A percentile compares a stretch with the other conserved stretches of the same genome.
Conservation (phyloP, 2,329 filamentous ascomycete species). For the Dothistroma pini region DNA sequence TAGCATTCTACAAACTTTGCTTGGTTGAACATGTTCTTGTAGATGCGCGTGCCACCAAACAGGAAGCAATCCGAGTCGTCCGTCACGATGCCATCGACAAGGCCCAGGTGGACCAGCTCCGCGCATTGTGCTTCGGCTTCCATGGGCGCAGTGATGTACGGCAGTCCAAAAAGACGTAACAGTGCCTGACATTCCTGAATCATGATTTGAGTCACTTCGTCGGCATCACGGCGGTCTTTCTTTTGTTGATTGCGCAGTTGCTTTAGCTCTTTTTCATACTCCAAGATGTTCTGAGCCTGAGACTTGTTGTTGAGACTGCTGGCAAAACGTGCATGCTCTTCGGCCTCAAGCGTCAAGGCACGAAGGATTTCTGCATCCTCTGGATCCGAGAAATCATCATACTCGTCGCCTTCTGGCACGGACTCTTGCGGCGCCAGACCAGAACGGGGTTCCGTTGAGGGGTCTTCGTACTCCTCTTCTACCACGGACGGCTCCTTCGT, state of each 20-base stretch:
- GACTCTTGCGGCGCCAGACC: conserved; percentile 32
- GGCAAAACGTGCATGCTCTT: conserved; percentile 91
- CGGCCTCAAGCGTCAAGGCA: conserved; percentile 82
- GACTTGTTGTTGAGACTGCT: conserved; percentile 78
- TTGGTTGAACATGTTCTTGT: conserved; percentile 99
- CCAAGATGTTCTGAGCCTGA: conserved; percentile 63
- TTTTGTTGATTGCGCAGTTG: conserved; percentile 90
- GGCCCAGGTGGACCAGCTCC: conserved; percentile 75
- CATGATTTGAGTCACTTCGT: conserved; percentile 97
- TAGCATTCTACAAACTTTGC: conserved; percentile 99
- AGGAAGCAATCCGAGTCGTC: conserved; percentile 96
- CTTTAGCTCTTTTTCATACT: conserved; percentile 84
- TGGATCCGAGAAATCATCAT: conserved; percentile 65
- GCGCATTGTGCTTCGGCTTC: conserved; percentile 98
- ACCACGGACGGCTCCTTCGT: conserved; percentile 10
- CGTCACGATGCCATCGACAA: conserved; percentile 96
- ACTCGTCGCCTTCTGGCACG: conserved; percentile 28
- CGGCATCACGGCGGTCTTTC: conserved; percentile 90
- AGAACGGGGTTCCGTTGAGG: conserved; percentile 30
- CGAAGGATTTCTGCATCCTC: conserved; percentile 87
- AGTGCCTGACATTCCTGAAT: conserved; percentile 91
- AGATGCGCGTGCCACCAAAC: conserved; percentile 92
- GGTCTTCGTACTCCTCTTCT: conserved; percentile 22
- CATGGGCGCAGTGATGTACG: conserved; percentile 97
- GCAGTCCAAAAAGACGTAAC: conserved; percentile 83